Percentiles rank a stretch among this genome's conserved stretches.
Evolutionary conservation across 352 stramenopile genomes (phyloP).

Genomic region (Achlya hypogyna): DNA sequence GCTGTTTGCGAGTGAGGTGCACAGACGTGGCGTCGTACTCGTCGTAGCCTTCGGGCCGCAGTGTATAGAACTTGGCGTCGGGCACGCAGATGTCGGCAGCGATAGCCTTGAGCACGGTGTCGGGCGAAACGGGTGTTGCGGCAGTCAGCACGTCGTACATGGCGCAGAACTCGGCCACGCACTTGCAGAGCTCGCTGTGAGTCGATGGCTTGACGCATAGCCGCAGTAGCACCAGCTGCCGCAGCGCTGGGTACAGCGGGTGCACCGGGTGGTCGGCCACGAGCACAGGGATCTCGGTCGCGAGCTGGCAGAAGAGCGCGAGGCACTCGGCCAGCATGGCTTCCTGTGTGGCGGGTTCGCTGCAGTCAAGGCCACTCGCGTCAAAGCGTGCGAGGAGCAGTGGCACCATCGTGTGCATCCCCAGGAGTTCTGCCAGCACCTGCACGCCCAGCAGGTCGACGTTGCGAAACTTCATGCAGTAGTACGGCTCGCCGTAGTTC

Average conservation of each 20-base stretch:
- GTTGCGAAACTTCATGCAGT: conserved; percentile 75
- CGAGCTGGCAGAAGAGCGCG: conserved; percentile 60
- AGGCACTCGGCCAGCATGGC: conserved; percentile 73
- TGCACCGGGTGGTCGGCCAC: background rate
- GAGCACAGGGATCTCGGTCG: conserved; percentile 57
- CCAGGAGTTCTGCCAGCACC: conserved; percentile 62
- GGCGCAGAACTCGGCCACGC: conserved; percentile 71
- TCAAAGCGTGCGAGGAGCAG: conserved; percentile 68
- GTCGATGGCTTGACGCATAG: conserved; percentile 70
- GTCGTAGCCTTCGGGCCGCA: conserved; percentile 71
- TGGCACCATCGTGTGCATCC: conserved; percentile 66
- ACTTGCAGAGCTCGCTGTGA: conserved; percentile 79
- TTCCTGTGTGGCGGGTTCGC: conserved; percentile 24
- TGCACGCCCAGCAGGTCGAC: conserved; percentile 73
- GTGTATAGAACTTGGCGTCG: conserved; percentile 36
- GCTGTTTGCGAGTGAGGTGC: conserved; percentile 79
- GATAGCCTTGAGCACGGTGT: conserved; percentile 57
- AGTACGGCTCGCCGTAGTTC: conserved; percentile 84
- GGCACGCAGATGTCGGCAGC: conserved; percentile 63
- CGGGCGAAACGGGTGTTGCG: conserved; percentile 48
- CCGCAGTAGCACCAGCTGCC: conserved; percentile 62
- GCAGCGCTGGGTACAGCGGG: conserved; percentile 31
- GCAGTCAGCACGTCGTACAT: conserved; percentile 68
- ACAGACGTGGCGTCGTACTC: conserved; percentile 82
- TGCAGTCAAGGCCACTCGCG: conserved; percentile 41